Conservation (phyloP, 345 rosid genomes). For the Lepidium aucheri region DNA sequence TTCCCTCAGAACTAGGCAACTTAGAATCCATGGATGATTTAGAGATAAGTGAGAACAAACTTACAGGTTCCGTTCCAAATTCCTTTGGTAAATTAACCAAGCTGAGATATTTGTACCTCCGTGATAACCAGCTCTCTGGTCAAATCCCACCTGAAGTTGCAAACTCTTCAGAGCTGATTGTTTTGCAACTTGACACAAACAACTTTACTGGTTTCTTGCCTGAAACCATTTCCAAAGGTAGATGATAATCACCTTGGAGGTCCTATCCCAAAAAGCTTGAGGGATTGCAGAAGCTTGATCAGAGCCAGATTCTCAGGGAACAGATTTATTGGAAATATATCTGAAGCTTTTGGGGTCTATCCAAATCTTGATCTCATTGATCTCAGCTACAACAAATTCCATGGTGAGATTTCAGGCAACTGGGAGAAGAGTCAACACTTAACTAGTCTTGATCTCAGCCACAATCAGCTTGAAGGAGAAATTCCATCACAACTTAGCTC, state of each 20-base stretch:
- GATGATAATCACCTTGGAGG: slow-evolving; percentile 19
- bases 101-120: not conserved
- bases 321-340: slow-evolving; percentile 23
- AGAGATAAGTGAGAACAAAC: not conserved
- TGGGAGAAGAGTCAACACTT: slow-evolving; percentile 18
- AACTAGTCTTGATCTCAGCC: slow-evolving; percentile 17
- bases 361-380: slow-evolving; percentile 24
- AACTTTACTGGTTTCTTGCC: slow-evolving; percentile 27
- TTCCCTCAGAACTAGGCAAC: slow-evolving; percentile 6
- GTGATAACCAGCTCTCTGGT: slow-evolving; percentile 8
- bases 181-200: slow-evolving; percentile 23
- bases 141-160: slow-evolving; percentile 24
- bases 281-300: slow-evolving; percentile 24
- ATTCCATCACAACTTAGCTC: slow-evolving; percentile 5
- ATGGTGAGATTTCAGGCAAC: slow-evolving; percentile 24
- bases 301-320: slow-evolving; percentile 25
- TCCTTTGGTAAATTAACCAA: not conserved
- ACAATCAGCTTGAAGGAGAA: slow-evolving; percentile 19
- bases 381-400: slow-evolving; percentile 26
- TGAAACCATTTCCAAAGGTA: slow-evolving; percentile 25
- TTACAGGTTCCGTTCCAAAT: slow-evolving; percentile 11
- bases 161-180: slow-evolving; percentile 11
- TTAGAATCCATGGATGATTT: not conserved
- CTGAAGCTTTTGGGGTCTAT: slow-evolving; percentile 24
- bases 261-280: slow-evolving; percentile 26